phyloP scores from a whole-genome alignment of 345 rosid genomes.

The Gossypium arboreum region DNA sequence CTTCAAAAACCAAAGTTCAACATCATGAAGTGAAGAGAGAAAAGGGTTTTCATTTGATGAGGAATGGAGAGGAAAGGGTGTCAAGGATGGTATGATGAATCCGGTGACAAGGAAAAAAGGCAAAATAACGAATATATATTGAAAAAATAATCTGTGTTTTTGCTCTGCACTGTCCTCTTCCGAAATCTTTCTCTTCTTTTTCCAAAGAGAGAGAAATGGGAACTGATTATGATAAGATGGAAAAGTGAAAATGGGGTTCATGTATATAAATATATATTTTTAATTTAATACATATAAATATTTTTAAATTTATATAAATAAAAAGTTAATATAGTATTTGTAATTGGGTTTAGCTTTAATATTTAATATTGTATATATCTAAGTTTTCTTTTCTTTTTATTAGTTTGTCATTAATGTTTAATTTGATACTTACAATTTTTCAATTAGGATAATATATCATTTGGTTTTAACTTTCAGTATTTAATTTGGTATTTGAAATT shows the following conservation, averaged over 20 bases:
- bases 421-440: no score
- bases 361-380: no score
- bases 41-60: neutral
- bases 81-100: constrained; percentile 40
- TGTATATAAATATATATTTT: neutral
- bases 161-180: constrained; percentile 39
- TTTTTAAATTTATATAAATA: no score
- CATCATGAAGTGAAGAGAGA: neutral
- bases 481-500: no score
- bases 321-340: no score
- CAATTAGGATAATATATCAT: no score
- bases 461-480: no score
- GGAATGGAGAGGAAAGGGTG: neutral
- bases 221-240: neutral
- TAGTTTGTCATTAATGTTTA: no score
- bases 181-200: constrained; percentile 2
- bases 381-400: no score
- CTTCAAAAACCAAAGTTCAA: neutral
- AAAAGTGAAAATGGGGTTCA: neutral
- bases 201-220: neutral
- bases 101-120: constrained; percentile 12
- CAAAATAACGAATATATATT: neutral
- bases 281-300: no score
- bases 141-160: constrained; percentile 28
- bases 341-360: no score